Percentiles rank a stretch among this genome's conserved stretches.
phyloP scores from a whole-genome alignment of 139 green algal species.

The Micractinium conductrix region DNA sequence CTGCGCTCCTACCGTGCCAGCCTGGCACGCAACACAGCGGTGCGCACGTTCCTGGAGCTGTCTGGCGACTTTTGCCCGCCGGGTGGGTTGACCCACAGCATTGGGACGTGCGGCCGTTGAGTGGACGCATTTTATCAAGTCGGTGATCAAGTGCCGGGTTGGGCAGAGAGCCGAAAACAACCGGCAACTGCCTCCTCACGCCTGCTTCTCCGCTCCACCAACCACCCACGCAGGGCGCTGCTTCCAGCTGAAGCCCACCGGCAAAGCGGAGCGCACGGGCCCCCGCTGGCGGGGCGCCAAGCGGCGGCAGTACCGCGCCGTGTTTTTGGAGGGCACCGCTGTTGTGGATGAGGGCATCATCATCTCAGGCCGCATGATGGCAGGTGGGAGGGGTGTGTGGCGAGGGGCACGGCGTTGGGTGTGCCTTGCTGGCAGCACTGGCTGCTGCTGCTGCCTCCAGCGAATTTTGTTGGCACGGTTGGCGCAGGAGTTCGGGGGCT shows the following conservation, averaged over 20 bases:
- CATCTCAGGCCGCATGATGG: slow-evolving; percentile 61
- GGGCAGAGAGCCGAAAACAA: too few relatives aligned
- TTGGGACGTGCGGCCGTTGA: too few relatives aligned
- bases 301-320: slow-evolving; percentile 37
- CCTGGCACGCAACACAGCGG: neutral
- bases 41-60: neutral
- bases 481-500: too few relatives aligned
- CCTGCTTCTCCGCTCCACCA: neutral
- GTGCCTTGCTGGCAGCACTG: neutral
- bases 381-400: slow-evolving; percentile 37
- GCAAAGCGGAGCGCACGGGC: neutral
- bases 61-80: slow-evolving; percentile 26
- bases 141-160: too few relatives aligned
- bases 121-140: too few relatives aligned
- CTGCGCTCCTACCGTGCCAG: slow-evolving; percentile 7
- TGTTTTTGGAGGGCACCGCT: slow-evolving; percentile 34
- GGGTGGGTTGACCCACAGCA: too few relatives aligned
- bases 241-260: slow-evolving; percentile 39
- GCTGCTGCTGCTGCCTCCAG: slow-evolving; percentile 1
- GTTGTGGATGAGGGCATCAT: slow-evolving; percentile 57
- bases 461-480: too few relatives aligned
- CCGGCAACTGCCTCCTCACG: too few relatives aligned
- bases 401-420: neutral
- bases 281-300: slow-evolving; percentile 2
- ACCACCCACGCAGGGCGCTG: slow-evolving; percentile 7